Evolutionary conservation across 129 eudicot species (phyloP).

Genomic region (Artemisia annua): DNA sequence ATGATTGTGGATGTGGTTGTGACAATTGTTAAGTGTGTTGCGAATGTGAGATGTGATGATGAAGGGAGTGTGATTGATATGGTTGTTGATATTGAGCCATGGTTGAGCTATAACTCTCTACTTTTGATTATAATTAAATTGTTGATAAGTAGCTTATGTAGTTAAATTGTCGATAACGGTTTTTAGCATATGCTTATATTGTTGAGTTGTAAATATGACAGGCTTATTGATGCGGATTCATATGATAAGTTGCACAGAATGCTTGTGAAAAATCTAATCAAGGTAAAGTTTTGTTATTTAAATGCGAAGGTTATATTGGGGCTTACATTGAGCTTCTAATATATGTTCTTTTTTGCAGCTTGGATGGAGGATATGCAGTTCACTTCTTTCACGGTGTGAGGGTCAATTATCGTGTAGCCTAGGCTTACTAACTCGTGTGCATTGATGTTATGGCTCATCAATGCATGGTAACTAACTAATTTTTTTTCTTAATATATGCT

Average conservation of each 20-base stretch:
- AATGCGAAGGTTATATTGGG: too few species aligned
- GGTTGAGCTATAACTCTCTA: slow-evolving; percentile 51
- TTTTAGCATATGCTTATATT: not conserved
- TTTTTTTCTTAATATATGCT: not conserved
- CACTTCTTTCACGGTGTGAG: slow-evolving; percentile 45
- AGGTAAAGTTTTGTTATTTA: too few species aligned
- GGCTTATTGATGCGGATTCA: slow-evolving; percentile 57
- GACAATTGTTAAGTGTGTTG: slow-evolving; percentile 61
- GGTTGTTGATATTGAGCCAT: slow-evolving; percentile 50
- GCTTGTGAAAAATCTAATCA: slow-evolving; percentile 53
- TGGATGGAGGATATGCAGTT: slow-evolving; percentile 56
- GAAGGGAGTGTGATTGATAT: slow-evolving; percentile 40
- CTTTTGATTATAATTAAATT: too few species aligned
- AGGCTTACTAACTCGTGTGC: slow-evolving; percentile 41
- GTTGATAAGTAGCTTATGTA: not conserved
- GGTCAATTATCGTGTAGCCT: slow-evolving; percentile 17
- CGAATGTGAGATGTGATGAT: slow-evolving; percentile 39
- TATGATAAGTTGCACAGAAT: slow-evolving; percentile 51
- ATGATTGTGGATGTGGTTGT: slow-evolving; percentile 59
- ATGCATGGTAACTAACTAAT: slow-evolving; percentile 49
- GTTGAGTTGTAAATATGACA: slow-evolving; percentile 23
- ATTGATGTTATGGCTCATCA: slow-evolving; percentile 48
- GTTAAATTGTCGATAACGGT: too few species aligned
- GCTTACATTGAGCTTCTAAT: too few species aligned
- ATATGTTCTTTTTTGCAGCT: slow-evolving; percentile 39